These are phyloP conservation scores for Aspergillus unguis DNA, from an alignment of 2,329 filamentous ascomycete species.

Conservation along the genomic window DNA sequence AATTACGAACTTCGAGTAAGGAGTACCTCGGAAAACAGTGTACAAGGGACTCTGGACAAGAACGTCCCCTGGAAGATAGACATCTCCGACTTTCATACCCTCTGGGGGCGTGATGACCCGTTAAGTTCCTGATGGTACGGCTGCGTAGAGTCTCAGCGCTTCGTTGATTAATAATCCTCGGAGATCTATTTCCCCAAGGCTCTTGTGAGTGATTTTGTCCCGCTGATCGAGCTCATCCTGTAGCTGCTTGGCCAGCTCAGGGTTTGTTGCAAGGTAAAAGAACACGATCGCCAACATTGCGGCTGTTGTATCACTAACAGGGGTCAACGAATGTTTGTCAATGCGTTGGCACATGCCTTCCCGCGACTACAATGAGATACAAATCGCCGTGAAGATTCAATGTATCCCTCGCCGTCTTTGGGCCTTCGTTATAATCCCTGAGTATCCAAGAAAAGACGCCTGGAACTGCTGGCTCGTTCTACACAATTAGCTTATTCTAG, in stretches of 20 bases:
- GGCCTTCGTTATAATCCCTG: neutral
- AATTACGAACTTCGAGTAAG: neutral
- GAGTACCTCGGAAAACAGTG: neutral
- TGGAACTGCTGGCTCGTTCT: neutral
- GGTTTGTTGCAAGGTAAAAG: neutral
- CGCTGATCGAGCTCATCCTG: neutral
- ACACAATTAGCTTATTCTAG: neutral
- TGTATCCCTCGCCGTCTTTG: neutral
- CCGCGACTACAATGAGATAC: slow-evolving; percentile 3
- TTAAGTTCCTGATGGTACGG: neutral
- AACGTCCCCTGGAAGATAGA: neutral
- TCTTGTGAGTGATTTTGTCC: neutral
- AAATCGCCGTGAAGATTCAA: neutral
- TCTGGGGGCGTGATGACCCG: slow-evolving; percentile 2
- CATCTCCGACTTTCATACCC: neutral
- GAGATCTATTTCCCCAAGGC: neutral
- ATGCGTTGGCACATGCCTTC: neutral
- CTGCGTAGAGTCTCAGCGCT: neutral
- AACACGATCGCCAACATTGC: neutral
- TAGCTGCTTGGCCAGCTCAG: neutral
- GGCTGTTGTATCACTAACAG: slow-evolving; percentile 2
- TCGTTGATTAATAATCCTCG: neutral
- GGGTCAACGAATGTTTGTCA: neutral
- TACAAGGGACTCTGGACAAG: neutral
- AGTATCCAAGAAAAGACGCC: neutral